A percentile compares a stretch with the other conserved stretches of the same genome.
Evolutionary conservation across 768 basidiomycete species (phyloP).

Genomic region (Mycena haematopus): DNA sequence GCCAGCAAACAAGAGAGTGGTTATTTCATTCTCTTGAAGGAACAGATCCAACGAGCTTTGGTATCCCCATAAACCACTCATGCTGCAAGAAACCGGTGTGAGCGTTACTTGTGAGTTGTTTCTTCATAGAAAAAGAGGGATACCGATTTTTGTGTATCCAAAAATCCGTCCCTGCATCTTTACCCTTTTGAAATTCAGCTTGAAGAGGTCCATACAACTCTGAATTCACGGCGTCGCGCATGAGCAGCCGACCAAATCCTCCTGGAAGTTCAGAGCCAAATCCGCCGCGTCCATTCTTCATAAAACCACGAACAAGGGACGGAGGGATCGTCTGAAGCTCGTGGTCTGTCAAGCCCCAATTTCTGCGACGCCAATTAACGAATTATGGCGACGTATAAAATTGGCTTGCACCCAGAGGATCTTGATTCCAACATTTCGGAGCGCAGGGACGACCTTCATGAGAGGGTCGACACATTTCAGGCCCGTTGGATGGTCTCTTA

Average conservation of each 20-base stretch:
- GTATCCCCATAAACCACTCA: conserved; percentile 71
- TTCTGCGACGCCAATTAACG: conserved; percentile 43
- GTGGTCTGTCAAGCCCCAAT: conserved; percentile 74
- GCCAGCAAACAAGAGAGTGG: conserved; percentile 65
- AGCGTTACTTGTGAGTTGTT: background rate
- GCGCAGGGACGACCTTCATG: conserved; percentile 51
- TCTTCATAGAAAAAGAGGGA: background rate
- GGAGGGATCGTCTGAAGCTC: conserved; percentile 69
- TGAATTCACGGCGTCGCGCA: conserved; percentile 64
- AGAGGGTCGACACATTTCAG: conserved; percentile 64
- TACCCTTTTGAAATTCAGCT: conserved; percentile 56
- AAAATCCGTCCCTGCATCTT: conserved; percentile 62
- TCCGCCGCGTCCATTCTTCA: conserved; percentile 52
- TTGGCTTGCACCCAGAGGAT: conserved; percentile 67
- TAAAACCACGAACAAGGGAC: conserved; percentile 60
- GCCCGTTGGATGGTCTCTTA: conserved; percentile 60
- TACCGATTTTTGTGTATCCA: conserved; percentile 79
- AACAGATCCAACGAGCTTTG: conserved; percentile 69
- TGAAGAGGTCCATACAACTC: conserved; percentile 71
- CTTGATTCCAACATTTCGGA: conserved; percentile 58
- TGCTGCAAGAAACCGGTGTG: conserved; percentile 42
- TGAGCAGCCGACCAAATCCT: conserved; percentile 60
- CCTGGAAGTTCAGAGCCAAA: conserved; percentile 62
- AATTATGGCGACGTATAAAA: conserved; percentile 10
- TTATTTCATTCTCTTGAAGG: conserved; percentile 67